Base-by-base conservation (phyloP, 306 rosid genomes). In the Lathyrus oleraceus region DNA sequence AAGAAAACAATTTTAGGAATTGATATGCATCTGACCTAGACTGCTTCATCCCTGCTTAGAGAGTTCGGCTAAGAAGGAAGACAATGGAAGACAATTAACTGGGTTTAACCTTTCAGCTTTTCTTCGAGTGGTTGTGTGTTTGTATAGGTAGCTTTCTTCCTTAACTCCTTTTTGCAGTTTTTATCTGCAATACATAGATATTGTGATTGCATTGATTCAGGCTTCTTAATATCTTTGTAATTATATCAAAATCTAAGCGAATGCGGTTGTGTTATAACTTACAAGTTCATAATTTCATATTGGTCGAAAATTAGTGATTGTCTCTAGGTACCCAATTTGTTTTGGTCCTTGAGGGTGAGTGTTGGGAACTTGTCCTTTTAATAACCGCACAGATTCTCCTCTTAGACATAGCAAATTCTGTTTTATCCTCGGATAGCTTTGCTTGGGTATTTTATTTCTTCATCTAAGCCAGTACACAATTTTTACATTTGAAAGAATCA, bases 11-110 rank as follows among this genome's bases (percentile, higher is more conserved):
- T 68, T 47, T 32, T 60, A 73, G 83, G 82, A 87, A 73, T 81
- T 65, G 91, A 88, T 74, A 75, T 85, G 89, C 97, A 75, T 85
- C 95, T 91, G 95, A 95, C 97, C 54, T 86, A 85, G 94, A 82
- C 75, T 85, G 85, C 82, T 78, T 78, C 85, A 61, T 84, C 88
- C 79, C 78, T 87, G 86, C 83, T 71, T 87, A 86, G 88, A 78
- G 80, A 83, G 76, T 81, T 77, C 80, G 80, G 84, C 80, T 78
- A 76, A 78, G 52, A 78, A 72, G 86, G 77, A 78, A 81, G 79
- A 60, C 68, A 76, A 73, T 62, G 77, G 86, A 73, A 82, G 77
- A 82, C 82, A 78, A 79, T 84, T 87, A 88, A 90, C 95, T 81
- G 74, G 83, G 89, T 17, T 96, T 91, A 87, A 89, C 87, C 38